phyloP scores from a whole-genome alignment of 345 rosid species.

The Hibiscus trionum region DNA sequence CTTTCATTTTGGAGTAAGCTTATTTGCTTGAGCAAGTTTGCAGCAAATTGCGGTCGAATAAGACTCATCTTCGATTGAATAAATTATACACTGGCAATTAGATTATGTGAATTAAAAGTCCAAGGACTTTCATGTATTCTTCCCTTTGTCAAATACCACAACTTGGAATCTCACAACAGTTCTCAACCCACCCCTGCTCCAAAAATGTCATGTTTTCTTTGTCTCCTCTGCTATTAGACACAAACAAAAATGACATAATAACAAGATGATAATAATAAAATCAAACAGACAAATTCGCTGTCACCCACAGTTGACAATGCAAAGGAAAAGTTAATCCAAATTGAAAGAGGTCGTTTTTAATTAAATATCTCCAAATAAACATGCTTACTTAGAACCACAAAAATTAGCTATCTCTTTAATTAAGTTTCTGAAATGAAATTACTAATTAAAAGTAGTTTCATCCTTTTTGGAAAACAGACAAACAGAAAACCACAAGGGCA shows the following conservation, averaged over 20 bases:
- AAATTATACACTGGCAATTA: neutral
- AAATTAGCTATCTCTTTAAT: neutral
- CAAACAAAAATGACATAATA: conserved; percentile 8
- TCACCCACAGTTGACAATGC: neutral
- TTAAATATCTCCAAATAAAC: neutral
- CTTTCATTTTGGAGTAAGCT: neutral
- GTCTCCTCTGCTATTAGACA: conserved; percentile 8
- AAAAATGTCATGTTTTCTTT: neutral
- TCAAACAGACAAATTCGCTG: conserved; percentile 4
- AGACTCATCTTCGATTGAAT: neutral
- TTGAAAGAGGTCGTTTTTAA: no score
- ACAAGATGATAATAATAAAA: neutral
- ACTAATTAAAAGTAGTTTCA: neutral
- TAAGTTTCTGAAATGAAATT: no score
- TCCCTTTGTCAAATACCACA: conserved; percentile 17
- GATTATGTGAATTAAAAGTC: neutral
- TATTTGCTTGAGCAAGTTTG: neutral
- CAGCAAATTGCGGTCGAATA: neutral
- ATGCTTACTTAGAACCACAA: neutral
- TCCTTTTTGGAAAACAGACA: conserved; percentile 15
- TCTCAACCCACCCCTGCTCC: conserved; percentile 5
- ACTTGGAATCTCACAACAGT: conserved; percentile 21
- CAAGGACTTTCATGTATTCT: conserved; percentile 6
- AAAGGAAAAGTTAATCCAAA: neutral
- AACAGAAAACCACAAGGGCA: neutral